Percentiles rank a stretch among this genome's conserved stretches.
phyloP scores from a whole-genome alignment of 345 rosid species.

The Xanthoceras sorbifolium region DNA sequence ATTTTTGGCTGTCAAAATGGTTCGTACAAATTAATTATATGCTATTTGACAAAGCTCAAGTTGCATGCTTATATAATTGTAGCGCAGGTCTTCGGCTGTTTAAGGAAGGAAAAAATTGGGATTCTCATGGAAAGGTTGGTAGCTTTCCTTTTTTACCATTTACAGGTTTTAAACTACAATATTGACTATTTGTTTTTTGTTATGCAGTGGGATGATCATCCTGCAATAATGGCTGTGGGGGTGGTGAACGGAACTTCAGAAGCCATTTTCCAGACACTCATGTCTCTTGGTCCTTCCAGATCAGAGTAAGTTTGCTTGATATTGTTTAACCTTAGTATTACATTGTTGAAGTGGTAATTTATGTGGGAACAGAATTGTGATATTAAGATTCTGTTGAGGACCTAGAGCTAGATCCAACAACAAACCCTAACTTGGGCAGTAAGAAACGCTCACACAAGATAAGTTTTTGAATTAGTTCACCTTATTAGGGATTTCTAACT shows the following conservation, averaged over 20 bases:
- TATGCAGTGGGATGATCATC: slow-evolving; percentile 91
- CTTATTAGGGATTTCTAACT: too few relatives aligned
- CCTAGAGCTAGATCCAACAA: too few relatives aligned
- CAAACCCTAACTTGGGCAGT: too few relatives aligned
- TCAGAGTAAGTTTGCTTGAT: slow-evolving; percentile 61
- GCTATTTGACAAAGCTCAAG: slow-evolving; percentile 11
- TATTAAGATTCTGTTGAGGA: too few relatives aligned
- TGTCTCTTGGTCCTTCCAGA: slow-evolving; percentile 97
- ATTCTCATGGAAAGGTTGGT: slow-evolving; percentile 66
- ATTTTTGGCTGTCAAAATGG: slow-evolving; percentile 96
- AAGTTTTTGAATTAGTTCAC: too few relatives aligned
- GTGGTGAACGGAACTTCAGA: slow-evolving; percentile 91
- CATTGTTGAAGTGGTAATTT: slow-evolving; percentile 5
- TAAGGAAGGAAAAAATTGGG: slow-evolving; percentile 88
- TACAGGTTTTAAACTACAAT: slow-evolving; percentile 4
- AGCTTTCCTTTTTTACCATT: slow-evolving; percentile 21
- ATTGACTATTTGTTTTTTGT: slow-evolving; percentile 12
- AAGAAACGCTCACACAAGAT: too few relatives aligned
- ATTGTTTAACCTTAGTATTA: not conserved
- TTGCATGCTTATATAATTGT: slow-evolving; percentile 25
- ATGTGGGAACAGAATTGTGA: not conserved
- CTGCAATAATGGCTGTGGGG: slow-evolving; percentile 98
- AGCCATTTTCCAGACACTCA: slow-evolving; percentile 84
- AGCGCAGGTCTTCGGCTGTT: slow-evolving; percentile 83
- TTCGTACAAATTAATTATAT: slow-evolving; percentile 18